phyloP scores from a whole-genome alignment of 345 rosid species.

The Conringia planisiliqua region DNA sequence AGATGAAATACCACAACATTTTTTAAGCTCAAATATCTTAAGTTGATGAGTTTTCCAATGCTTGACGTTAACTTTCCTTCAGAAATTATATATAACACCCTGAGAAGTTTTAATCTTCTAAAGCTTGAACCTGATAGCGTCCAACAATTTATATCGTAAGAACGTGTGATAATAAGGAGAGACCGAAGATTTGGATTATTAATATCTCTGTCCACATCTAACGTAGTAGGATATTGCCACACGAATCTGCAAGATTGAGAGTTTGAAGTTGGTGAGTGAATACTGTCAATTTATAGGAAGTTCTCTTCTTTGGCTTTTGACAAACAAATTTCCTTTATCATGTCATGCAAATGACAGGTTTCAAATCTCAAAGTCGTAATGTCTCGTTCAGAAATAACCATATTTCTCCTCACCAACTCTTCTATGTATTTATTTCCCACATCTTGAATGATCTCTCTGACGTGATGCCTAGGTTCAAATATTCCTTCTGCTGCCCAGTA shows the following conservation, averaged over 20 bases:
- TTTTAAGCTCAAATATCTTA: not conserved
- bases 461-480: too few species aligned
- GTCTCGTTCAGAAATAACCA: too few species aligned
- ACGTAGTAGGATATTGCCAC: not conserved
- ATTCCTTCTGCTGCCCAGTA: too few species aligned
- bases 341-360: too few species aligned
- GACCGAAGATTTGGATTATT: not conserved
- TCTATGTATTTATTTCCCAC: too few species aligned
- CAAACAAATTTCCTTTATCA: too few species aligned
- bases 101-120: not conserved
- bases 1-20: not conserved
- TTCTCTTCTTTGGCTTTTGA: too few species aligned
- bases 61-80: not conserved
- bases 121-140: not conserved
- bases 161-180: not conserved
- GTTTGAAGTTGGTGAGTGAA: not conserved
- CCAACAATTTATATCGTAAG: too few species aligned
- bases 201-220: not conserved
- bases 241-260: not conserved
- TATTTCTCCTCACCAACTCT: too few species aligned
- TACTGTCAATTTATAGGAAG: too few species aligned
- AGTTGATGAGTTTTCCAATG: not conserved
- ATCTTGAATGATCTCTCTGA: too few species aligned
- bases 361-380: too few species aligned
- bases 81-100: not conserved